Evolutionary conservation across 148 eudicot species (phyloP).

Genomic region (Pouteria glomerata): DNA sequence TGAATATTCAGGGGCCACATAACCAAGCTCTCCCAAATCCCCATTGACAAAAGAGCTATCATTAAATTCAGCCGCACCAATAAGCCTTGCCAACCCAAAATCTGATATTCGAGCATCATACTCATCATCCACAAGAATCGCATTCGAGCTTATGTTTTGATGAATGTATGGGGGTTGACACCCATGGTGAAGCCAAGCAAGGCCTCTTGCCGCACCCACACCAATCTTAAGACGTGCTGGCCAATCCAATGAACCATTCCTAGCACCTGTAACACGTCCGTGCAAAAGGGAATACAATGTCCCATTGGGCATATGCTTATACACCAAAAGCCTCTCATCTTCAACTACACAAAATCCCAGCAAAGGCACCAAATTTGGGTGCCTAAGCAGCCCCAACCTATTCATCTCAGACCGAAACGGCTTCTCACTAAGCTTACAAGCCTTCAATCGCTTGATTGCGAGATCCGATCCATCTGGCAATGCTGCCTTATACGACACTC

Average conservation of each 20-base stretch:
- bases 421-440: constrained; percentile 54
- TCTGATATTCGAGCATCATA: constrained; percentile 61
- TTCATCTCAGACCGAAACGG: constrained; percentile 56
- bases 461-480: constrained; percentile 67
- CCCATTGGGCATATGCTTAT: constrained; percentile 63
- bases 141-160: constrained; percentile 59
- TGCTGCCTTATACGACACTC: constrained; percentile 53
- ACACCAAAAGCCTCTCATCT: constrained; percentile 75
- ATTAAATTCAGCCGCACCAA: constrained; percentile 39
- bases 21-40: constrained; percentile 70
- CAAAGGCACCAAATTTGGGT: constrained; percentile 74
- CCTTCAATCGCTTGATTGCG: constrained; percentile 51
- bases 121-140: constrained; percentile 67
- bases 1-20: constrained; percentile 70
- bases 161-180: constrained; percentile 56
- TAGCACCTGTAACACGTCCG: constrained; percentile 7
- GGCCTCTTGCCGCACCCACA: constrained; percentile 59
- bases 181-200: constrained; percentile 85
- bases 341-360: constrained; percentile 69
- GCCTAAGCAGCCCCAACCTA: constrained; percentile 60
- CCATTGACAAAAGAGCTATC: constrained; percentile 53
- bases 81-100: constrained; percentile 54
- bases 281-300: constrained; percentile 39
- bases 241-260: constrained; percentile 42
- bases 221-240: constrained; percentile 49